Evolutionary conservation across 805 yeast genomes (phyloP).

Genomic region (Starmerella powellii): DNA sequence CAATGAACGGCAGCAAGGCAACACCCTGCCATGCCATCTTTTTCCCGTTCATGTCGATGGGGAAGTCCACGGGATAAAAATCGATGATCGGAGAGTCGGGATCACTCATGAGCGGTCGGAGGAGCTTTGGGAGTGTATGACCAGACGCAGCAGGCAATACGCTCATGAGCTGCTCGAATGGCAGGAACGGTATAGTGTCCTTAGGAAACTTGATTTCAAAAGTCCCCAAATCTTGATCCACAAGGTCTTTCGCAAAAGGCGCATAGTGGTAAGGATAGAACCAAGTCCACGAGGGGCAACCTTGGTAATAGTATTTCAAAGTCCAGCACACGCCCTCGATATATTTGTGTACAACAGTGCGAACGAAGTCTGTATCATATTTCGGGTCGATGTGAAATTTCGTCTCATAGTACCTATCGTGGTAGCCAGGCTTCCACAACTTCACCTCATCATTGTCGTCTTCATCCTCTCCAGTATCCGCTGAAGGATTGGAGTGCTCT

Average conservation of each 20-base stretch:
- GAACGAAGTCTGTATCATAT: constrained; percentile 41
- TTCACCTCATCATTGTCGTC: constrained; percentile 41
- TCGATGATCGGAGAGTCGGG: constrained; percentile 77
- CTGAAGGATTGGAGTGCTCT: neutral
- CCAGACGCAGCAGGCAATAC: constrained; percentile 90
- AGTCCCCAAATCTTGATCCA: constrained; percentile 32
- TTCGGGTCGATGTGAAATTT: constrained; percentile 50
- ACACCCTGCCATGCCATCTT: constrained; percentile 98
- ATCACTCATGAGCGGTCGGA: constrained; percentile 80
- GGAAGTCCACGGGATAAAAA: constrained; percentile 82
- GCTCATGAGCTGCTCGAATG: constrained; percentile 94
- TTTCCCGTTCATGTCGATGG: constrained; percentile 86
- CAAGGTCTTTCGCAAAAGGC: constrained; percentile 87
- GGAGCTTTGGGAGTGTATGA: constrained; percentile 61
- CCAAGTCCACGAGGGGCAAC: constrained; percentile 99
- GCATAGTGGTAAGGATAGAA: constrained; percentile 95
- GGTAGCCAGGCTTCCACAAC: constrained; percentile 80
- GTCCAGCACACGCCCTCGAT: constrained; percentile 98
- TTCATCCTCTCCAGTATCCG: constrained; percentile 17
- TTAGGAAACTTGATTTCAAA: constrained; percentile 45
- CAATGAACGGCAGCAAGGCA: constrained; percentile 82
- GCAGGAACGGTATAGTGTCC: constrained; percentile 72
- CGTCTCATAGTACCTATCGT: constrained; percentile 60
- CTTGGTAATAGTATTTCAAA: constrained; percentile 83
- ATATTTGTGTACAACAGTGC: constrained; percentile 57